Evolutionary conservation across 257 asterid genomes (phyloP), one percentile per base, ranked within the genome.

Genomic region (Nicotiana paniculata): DNA sequence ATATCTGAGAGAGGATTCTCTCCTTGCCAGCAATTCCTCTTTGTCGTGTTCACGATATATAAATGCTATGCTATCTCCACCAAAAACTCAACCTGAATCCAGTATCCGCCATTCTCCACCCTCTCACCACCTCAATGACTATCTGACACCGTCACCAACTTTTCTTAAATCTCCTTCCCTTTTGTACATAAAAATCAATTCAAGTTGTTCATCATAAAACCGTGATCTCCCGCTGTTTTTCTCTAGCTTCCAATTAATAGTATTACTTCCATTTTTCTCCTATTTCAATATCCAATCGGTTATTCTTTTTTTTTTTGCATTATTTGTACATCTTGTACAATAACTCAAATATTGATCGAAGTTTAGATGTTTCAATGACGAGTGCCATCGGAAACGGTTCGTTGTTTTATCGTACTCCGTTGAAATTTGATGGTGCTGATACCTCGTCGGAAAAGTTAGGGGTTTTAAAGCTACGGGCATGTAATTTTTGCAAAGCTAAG

Each of bases 301-400:
- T 9, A 63, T 26, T 26, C n/a, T 26, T 63, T 53, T 1, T 39
- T 43, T 8, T 9, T 43, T 77, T 28, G 9, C 15, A 9, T 54
- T 53, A 28, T 12, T 15, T 77, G 11, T 26, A 64, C 70, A 64
- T 28, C 9, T 48, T 24, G 16, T 57, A 53, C 4, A 24, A 21
- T 21, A 16, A 65, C 15, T 53, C 32, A 6, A 46, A n/a, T 79
- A 70, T 59, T 74, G 28, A 17, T 12, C 3, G 10, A 17, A 35
- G 4, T 81, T 39, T 24, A 58, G 43, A 48, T 74, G 62, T 17
- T 72, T 46, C 17, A 32, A 94, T 94, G 96, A 80, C 87, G 67
- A 86, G 91, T 85, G 53, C 84, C 48, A 64, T 61, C 21, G 80
- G 86, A 55, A 81, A 83, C 66, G 80, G 81, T 39, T 61, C 89